A percentile compares a stretch with the other conserved stretches of the same genome.
phyloP scores from a whole-genome alignment of 2,329 filamentous ascomycete genomes.

The Colletotrichum sp. region DNA sequence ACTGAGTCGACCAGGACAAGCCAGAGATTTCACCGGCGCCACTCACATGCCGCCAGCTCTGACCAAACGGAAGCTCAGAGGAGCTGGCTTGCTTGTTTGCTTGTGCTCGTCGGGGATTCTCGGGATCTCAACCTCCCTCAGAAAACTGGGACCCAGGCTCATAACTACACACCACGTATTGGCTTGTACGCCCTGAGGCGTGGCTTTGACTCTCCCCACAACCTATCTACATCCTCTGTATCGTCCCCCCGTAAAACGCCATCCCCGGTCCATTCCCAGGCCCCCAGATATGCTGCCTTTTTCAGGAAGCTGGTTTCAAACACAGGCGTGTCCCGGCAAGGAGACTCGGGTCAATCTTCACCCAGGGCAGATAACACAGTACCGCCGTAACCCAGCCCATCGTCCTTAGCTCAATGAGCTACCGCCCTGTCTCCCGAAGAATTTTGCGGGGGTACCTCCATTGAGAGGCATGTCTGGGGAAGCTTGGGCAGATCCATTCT shows the following conservation, averaged over 20 bases:
- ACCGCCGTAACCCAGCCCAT: not conserved
- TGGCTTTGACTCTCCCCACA: slow-evolving; percentile 12
- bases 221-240: slow-evolving; percentile 2
- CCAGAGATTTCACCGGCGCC: slow-evolving; percentile 3
- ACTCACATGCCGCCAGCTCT: slow-evolving; percentile 12
- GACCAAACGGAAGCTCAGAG: slow-evolving; percentile 3
- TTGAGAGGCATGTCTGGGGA: slow-evolving; percentile 16
- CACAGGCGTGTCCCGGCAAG: slow-evolving; percentile 10
- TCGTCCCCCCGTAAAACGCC: not conserved
- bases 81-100: slow-evolving; percentile 3
- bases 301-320: slow-evolving; percentile 19
- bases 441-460: slow-evolving; percentile 10
- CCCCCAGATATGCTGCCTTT: slow-evolving; percentile 5
- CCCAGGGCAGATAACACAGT: slow-evolving; percentile 9
- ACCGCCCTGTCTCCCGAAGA: not conserved
- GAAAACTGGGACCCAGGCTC: not conserved
- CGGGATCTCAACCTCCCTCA: slow-evolving; percentile 13
- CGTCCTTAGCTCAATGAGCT: not conserved
- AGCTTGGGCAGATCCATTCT: slow-evolving; percentile 17
- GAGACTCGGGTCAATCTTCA: slow-evolving; percentile 15
- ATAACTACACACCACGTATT: slow-evolving; percentile 1
- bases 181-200: not conserved
- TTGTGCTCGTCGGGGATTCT: slow-evolving; percentile 18
- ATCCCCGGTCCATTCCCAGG: slow-evolving; percentile 3
- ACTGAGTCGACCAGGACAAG: slow-evolving; percentile 1